Evolutionary conservation across 2,329 filamentous ascomycete genomes (phyloP), one percentile per base, ranked within the genome.

Genomic region (Coniochaeta ligniaria): DNA sequence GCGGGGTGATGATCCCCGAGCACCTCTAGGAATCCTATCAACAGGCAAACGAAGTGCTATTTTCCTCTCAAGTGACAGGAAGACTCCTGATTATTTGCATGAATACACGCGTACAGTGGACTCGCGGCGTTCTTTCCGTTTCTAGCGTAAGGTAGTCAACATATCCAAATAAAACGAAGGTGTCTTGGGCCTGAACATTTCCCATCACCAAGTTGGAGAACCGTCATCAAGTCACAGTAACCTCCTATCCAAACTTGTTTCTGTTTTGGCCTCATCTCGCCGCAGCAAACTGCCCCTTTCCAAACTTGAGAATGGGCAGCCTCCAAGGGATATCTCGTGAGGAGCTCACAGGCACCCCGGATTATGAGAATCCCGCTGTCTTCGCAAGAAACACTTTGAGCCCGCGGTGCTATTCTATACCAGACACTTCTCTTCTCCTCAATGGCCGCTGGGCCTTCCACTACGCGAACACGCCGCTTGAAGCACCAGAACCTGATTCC

Each of bases 381-480:
- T 80, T 84, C 62, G 73, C 81, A 58, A 75, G 81, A 62, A 83
- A 84, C 67, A 76, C 78, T 22, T 75, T 85, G 0, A 78, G 80
- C 12, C 71, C 81, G 1, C 76, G 82, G 36, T 75, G 80, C 26
- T 84, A 84, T 67, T 74, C 78, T 67, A 78, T 85, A 57, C 81
- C 83, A 1, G 71, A 80, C 33, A 78, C 77, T 0, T 74, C 77
- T 3, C 61, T 82, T 17, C 72, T 75, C 2, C 75, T 86, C 59
- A 86, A 85, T 65, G 83, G 84, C 41, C 71, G 69, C 28, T 87
- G 84, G 84, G 74, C 80, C 60, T 86, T 87, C 64, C 75, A 82
- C 63, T 78, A 82, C 60, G 74, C 78, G 14, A 64, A 72, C 4
- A 78, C 74, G 8, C 79, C 80, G 0, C 65, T 75, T 8, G 75